Evolutionary conservation across 495 filamentous ascomycete genomes (phyloP).

Genomic region (Tuber aestivum): DNA sequence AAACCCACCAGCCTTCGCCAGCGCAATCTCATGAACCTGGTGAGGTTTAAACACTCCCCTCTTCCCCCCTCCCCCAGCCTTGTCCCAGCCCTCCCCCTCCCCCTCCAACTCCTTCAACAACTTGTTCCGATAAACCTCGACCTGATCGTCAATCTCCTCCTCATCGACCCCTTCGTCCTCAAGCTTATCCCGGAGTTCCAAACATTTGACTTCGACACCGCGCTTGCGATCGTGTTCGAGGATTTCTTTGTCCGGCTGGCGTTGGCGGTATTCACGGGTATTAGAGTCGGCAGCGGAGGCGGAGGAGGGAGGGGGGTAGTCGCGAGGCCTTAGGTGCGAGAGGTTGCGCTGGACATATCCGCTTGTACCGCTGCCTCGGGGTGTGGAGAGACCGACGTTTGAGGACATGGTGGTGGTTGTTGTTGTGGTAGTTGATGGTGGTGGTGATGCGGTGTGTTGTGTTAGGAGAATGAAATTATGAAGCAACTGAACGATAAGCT

Average conservation of each 20-base stretch:
- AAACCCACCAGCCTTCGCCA: conserved; percentile 68
- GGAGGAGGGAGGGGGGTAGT: conserved; percentile 63
- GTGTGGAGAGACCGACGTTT: conserved; percentile 95
- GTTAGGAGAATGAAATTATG: neutral
- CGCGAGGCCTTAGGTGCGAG: conserved; percentile 76
- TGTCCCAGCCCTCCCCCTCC: conserved; percentile 38
- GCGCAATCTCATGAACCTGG: conserved; percentile 92
- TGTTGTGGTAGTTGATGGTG: neutral
- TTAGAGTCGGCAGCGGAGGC: conserved; percentile 44
- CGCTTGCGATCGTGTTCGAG: conserved; percentile 87
- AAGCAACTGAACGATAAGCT: neutral
- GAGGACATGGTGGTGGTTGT: conserved; percentile 65
- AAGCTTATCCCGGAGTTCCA: conserved; percentile 78
- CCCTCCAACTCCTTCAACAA: conserved; percentile 54
- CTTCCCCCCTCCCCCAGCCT: conserved; percentile 35
- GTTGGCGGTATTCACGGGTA: conserved; percentile 55
- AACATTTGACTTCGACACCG: conserved; percentile 83
- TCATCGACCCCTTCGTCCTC: conserved; percentile 83
- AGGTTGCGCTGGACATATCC: conserved; percentile 96
- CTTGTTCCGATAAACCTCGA: conserved; percentile 59
- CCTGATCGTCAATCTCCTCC: conserved; percentile 69
- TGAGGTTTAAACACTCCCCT: conserved; percentile 67
- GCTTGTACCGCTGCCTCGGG: conserved; percentile 88
- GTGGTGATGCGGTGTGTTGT: neutral
- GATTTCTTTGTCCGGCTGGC: conserved; percentile 83